A percentile compares a stretch with the other conserved stretches of the same genome.
These are phyloP conservation scores for Teratosphaeria destructans DNA, from an alignment of 2,329 filamentous ascomycete species.

Conservation along the genomic window DNA sequence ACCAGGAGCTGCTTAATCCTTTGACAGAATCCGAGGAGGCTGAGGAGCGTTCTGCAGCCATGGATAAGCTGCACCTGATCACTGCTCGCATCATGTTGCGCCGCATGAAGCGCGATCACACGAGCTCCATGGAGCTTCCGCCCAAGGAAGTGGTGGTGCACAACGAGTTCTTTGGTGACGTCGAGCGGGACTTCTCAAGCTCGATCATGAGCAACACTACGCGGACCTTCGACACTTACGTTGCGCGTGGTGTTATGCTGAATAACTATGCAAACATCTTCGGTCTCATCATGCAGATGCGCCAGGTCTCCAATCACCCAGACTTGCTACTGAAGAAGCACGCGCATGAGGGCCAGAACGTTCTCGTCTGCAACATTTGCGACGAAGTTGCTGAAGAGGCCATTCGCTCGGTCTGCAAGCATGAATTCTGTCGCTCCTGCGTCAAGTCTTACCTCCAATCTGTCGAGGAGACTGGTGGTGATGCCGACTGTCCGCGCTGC, in stretches of 20 bases:
- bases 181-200: slow-evolving; percentile 87
- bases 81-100: slow-evolving; percentile 93
- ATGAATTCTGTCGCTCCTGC: slow-evolving; percentile 81
- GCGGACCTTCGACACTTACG: slow-evolving; percentile 90
- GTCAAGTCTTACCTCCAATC: slow-evolving; percentile 71
- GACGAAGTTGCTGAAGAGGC: slow-evolving; percentile 94
- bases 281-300: slow-evolving; percentile 98
- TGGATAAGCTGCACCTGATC: slow-evolving; percentile 74
- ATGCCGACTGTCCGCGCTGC: slow-evolving; percentile 73
- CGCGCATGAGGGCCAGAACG: slow-evolving; percentile 73
- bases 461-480: slow-evolving; percentile 52
- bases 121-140: slow-evolving; percentile 88
- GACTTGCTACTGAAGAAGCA: slow-evolving; percentile 89
- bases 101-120: slow-evolving; percentile 87
- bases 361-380: slow-evolving; percentile 87
- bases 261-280: slow-evolving; percentile 99
- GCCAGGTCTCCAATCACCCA: slow-evolving; percentile 88
- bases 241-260: slow-evolving; percentile 83
- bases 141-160: slow-evolving; percentile 89
- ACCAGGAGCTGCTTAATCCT: slow-evolving; percentile 88
- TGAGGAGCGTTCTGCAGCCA: slow-evolving; percentile 54
- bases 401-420: slow-evolving; percentile 81
- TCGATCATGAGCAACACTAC: slow-evolving; percentile 91
- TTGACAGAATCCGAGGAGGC: slow-evolving; percentile 38
- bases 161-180: slow-evolving; percentile 92